These are phyloP conservation scores for Durusdinium trenchii DNA, from an alignment of 73 alveolate species.

Conservation along the genomic window DNA sequence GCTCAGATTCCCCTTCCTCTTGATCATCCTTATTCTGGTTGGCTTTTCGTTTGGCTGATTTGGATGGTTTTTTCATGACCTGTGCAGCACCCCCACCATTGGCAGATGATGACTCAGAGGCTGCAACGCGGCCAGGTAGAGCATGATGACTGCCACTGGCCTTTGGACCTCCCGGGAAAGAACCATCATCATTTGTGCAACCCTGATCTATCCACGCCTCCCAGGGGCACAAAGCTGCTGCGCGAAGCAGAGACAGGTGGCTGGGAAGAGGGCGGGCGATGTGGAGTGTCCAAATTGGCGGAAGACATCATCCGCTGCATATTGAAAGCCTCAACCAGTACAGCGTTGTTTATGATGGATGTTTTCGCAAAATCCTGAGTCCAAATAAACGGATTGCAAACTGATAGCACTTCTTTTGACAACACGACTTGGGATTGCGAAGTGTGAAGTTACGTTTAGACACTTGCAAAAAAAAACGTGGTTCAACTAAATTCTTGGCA, in stretches of 20 bases:
- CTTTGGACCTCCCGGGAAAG: not conserved
- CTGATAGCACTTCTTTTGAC: not conserved
- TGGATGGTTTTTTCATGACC: not conserved
- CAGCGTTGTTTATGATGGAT: no score
- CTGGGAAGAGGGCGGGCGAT: not conserved
- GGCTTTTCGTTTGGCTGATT: not conserved
- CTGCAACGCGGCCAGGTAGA: not conserved
- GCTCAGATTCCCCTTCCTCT: not conserved
- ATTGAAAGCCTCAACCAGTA: conserved; percentile 22
- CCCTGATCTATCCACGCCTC: no score
- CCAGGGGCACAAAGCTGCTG: no score
- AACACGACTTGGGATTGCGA: not conserved
- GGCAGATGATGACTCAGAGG: conserved; percentile 26
- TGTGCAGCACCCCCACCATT: not conserved
- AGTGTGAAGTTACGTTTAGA: not conserved
- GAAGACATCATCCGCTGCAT: not conserved
- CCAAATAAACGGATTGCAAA: not conserved
- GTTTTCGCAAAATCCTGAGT: no score
- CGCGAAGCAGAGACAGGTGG: not conserved
- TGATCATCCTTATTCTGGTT: not conserved
- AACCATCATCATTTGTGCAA: no score
- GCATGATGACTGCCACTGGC: not conserved
- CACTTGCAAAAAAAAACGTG: not conserved
- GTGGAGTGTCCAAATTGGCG: not conserved
- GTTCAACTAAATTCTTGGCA: not conserved